Evolutionary conservation across 2,329 filamentous ascomycete species (phyloP).

Genomic region (Ascosphaera apis): DNA sequence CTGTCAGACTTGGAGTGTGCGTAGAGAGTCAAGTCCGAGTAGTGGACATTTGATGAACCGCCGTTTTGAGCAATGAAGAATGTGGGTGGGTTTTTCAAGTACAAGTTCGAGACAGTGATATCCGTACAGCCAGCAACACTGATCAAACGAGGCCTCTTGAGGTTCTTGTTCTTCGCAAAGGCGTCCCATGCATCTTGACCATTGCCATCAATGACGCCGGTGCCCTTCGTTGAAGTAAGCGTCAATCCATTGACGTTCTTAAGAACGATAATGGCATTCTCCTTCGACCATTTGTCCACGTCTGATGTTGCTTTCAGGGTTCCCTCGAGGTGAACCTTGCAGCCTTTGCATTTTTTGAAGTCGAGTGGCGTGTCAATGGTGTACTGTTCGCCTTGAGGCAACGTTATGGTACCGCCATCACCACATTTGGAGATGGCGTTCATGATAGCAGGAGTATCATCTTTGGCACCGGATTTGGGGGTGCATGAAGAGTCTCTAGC

Average conservation of each 20-base stretch:
- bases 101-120: constrained; percentile 17
- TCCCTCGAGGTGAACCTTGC: constrained; percentile 25
- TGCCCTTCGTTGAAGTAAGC: constrained; percentile 18
- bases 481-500: constrained; percentile 12
- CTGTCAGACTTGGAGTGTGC: constrained; percentile 19
- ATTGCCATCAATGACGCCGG: constrained; percentile 25
- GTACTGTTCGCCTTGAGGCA: constrained; percentile 21
- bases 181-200: constrained; percentile 21
- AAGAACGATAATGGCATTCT: constrained; percentile 19
- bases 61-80: constrained; percentile 22
- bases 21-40: constrained; percentile 16
- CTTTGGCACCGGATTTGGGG: constrained; percentile 11
- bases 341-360: constrained; percentile 21
- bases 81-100: constrained; percentile 22
- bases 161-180: constrained; percentile 18
- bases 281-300: constrained; percentile 21
- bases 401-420: constrained; percentile 22
- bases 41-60: constrained; percentile 14
- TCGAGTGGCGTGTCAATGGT: constrained; percentile 21
- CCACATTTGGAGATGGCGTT: constrained; percentile 21
- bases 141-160: constrained; percentile 19
- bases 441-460: constrained; percentile 23
- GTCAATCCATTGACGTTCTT: constrained; percentile 16
- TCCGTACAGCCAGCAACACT: constrained; percentile 18
- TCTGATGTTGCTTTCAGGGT: constrained; percentile 18